Percentiles rank a stretch among this genome's conserved stretches.
These are phyloP conservation scores for Microcos paniculata DNA, from an alignment of 345 rosid genomes.

Conservation along the genomic window DNA sequence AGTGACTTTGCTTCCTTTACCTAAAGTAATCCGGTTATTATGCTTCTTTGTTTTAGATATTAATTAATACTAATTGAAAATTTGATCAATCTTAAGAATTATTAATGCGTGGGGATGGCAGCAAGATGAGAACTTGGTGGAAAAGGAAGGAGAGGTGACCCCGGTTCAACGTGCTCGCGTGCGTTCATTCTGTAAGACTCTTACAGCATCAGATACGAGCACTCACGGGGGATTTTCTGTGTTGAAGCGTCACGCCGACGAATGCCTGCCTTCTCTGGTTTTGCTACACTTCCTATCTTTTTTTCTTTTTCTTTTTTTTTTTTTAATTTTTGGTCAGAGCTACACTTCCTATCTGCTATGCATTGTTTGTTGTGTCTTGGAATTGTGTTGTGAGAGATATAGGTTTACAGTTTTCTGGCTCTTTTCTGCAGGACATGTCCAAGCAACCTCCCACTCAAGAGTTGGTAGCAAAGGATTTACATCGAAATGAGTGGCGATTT, in stretches of 20 bases:
- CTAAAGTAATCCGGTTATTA: conserved; percentile 21
- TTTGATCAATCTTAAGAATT: background rate
- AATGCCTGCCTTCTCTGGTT: conserved; percentile 66
- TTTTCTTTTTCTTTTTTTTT: too few relatives aligned
- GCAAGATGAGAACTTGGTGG: conserved; percentile 39
- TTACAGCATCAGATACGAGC: conserved; percentile 68
- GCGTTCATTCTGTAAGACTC: conserved; percentile 52
- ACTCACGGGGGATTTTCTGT: conserved; percentile 75
- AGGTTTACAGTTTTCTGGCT: background rate
- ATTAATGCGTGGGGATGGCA: conserved; percentile 9
- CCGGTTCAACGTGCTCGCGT: conserved; percentile 34
- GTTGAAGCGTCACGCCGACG: conserved; percentile 60
- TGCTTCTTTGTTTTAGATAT: background rate
- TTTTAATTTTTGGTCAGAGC: too few relatives aligned
- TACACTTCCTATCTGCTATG: background rate
- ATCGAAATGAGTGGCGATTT: conserved; percentile 58
- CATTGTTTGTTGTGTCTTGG: background rate
- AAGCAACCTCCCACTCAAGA: conserved; percentile 70
- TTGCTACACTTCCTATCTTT: too few relatives aligned
- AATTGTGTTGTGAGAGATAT: background rate
- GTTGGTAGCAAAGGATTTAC: conserved; percentile 62
- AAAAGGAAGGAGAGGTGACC: conserved; percentile 31
- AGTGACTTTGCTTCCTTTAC: conserved; percentile 43
- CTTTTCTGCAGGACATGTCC: conserved; percentile 53
- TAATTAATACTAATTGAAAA: background rate